phyloP scores from a whole-genome alignment of 768 basidiomycete genomes.

The Tulasnella sp. region DNA sequence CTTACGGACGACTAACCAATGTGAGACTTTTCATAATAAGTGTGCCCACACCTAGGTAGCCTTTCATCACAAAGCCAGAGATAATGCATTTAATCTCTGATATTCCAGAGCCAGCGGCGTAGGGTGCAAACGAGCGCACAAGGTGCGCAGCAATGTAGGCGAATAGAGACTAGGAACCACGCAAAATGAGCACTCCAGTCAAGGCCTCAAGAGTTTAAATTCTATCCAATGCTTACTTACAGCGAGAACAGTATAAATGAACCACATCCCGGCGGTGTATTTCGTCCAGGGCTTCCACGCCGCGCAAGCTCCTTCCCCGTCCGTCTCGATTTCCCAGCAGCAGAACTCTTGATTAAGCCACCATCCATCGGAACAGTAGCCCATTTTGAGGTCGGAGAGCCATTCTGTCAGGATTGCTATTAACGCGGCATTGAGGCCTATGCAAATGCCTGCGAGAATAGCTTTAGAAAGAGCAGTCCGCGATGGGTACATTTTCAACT shows the following conservation, averaged over 20 bases:
- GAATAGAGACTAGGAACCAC: conserved; percentile 48
- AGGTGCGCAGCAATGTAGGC: conserved; percentile 82
- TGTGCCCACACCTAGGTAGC: conserved; percentile 74
- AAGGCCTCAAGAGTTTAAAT: background rate
- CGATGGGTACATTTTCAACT: background rate
- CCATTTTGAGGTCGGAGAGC: conserved; percentile 96
- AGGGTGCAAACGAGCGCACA: conserved; percentile 78
- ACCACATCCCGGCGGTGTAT: conserved; percentile 59
- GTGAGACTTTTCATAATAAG: conserved; percentile 91
- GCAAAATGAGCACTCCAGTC: background rate
- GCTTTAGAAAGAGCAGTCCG: background rate
- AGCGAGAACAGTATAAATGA: conserved; percentile 80
- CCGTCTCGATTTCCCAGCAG: conserved; percentile 86
- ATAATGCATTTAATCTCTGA: conserved; percentile 98
- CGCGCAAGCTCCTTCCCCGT: conserved; percentile 67
- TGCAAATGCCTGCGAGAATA: conserved; percentile 55
- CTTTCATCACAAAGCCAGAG: conserved; percentile 94
- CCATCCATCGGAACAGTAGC: conserved; percentile 94
- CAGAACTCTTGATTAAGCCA: conserved; percentile 98
- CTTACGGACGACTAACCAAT: conserved; percentile 43
- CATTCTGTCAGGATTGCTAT: conserved; percentile 94
- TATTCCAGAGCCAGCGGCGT: conserved; percentile 96
- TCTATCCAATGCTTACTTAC: conserved; percentile 36
- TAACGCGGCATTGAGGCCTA: conserved; percentile 88
- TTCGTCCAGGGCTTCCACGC: conserved; percentile 90